These are phyloP conservation scores for Leishmania mexicana DNA, from an alignment of 208 protist species.

Conservation along the genomic window DNA sequence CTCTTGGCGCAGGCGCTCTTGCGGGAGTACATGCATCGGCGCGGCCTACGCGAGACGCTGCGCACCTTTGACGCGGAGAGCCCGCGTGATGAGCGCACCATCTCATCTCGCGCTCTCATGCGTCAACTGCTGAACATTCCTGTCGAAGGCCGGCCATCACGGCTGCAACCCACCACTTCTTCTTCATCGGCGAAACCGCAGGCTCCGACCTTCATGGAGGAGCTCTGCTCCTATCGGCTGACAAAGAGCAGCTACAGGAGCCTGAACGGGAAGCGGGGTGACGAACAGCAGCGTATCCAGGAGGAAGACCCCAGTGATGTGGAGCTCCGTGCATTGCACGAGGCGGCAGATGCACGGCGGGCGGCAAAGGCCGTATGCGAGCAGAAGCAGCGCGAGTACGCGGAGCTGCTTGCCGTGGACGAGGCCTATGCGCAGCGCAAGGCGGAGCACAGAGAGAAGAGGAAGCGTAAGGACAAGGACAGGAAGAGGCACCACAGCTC, in stretches of 20 bases:
- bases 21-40: conserved; percentile 89
- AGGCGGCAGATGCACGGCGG: conserved; percentile 22
- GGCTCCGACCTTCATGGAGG: conserved; percentile 77
- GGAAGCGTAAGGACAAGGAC: not conserved
- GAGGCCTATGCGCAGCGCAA: conserved; percentile 19
- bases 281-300: not conserved
- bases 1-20: conserved; percentile 80
- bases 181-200: conserved; percentile 22
- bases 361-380: conserved; percentile 24
- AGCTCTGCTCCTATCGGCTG: conserved; percentile 80
- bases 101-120: conserved; percentile 79
- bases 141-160: conserved; percentile 51
- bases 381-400: conserved; percentile 30
- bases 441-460: conserved; percentile 16
- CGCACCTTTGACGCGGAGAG: conserved; percentile 71
- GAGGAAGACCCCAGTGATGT: conserved; percentile 63
- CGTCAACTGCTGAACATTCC: conserved; percentile 76
- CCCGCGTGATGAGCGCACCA: conserved; percentile 67
- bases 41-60: conserved; percentile 67
- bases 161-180: conserved; percentile 26
- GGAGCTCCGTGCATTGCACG: conserved; percentile 46
- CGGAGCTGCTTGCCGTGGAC: conserved; percentile 36
- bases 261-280: not conserved
- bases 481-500: not conserved
- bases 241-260: conserved; percentile 46